phyloP scores from a whole-genome alignment of 2,329 filamentous ascomycete species.

The Sclerotinia subarctica region DNA sequence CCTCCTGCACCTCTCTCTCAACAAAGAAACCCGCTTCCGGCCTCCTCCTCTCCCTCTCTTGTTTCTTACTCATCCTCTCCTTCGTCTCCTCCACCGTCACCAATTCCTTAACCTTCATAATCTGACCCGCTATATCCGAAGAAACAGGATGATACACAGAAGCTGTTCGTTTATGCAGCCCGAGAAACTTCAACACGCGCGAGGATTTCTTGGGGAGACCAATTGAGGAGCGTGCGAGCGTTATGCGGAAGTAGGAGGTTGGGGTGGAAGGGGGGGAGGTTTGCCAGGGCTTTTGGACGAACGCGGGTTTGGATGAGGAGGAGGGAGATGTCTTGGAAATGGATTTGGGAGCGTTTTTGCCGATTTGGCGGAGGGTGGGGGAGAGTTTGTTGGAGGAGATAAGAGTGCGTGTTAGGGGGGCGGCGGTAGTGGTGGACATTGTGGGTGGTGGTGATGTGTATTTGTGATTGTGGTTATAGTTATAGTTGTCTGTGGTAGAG shows the following conservation, averaged over 20 bases:
- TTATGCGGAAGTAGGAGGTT: constrained; percentile 70
- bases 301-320: background rate
- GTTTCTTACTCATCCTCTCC: constrained; percentile 52
- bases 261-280: constrained; percentile 15
- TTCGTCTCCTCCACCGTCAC: constrained; percentile 68
- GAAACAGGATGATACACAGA: constrained; percentile 71
- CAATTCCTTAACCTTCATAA: constrained; percentile 73
- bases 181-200: constrained; percentile 67
- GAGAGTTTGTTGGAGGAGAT: background rate
- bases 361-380: background rate
- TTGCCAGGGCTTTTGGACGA: constrained; percentile 7
- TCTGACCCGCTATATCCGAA: constrained; percentile 65
- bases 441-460: background rate
- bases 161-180: constrained; percentile 66
- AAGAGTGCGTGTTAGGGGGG: background rate
- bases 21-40: constrained; percentile 68
- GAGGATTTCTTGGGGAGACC: constrained; percentile 62
- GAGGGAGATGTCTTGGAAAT: background rate
- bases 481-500: background rate
- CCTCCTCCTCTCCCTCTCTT: constrained; percentile 59
- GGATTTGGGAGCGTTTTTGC: background rate
- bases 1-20: constrained; percentile 46
- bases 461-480: background rate
- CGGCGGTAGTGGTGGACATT: constrained; percentile 3
- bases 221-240: constrained; percentile 68